A percentile compares a stretch with the other conserved stretches of the same genome.
These are phyloP conservation scores for Boletus eberwhitei DNA, from an alignment of 768 basidiomycete genomes.

Conservation along the genomic window DNA sequence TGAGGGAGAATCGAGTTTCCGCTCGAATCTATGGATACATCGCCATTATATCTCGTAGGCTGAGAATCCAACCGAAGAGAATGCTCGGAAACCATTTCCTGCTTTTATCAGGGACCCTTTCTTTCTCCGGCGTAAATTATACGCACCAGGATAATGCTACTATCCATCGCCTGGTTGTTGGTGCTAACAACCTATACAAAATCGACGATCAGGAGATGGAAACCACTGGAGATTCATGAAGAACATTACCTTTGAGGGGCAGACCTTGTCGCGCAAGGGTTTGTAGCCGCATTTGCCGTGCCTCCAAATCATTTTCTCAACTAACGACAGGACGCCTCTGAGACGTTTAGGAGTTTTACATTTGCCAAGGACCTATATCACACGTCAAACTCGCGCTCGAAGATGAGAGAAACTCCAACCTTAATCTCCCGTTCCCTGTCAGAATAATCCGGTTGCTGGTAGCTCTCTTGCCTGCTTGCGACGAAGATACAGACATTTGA, in stretches of 20 bases:
- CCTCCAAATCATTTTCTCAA: constrained; percentile 62
- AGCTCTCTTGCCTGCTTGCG: constrained; percentile 24
- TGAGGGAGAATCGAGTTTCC: constrained; percentile 44
- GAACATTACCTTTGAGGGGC: constrained; percentile 67
- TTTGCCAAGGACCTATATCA: constrained; percentile 36
- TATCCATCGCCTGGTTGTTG: constrained; percentile 48
- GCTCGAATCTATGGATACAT: constrained; percentile 52
- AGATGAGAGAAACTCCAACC: constrained; percentile 35
- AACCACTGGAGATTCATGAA: background rate
- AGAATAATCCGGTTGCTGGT: constrained; percentile 47
- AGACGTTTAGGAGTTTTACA: constrained; percentile 75
- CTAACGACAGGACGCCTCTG: constrained; percentile 47
- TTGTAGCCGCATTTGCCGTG: constrained; percentile 71
- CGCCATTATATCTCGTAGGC: constrained; percentile 30
- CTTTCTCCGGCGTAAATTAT: background rate
- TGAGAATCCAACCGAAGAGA: constrained; percentile 58
- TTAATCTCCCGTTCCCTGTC: constrained; percentile 71
- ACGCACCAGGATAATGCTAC: constrained; percentile 59
- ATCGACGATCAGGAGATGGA: background rate
- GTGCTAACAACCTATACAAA: constrained; percentile 37
- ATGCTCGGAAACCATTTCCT: constrained; percentile 78
- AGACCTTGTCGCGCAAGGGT: constrained; percentile 57
- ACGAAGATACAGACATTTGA: constrained; percentile 49
- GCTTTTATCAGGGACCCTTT: constrained; percentile 5
- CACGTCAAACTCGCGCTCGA: background rate